Base-by-base conservation (phyloP, 2,329 filamentous ascomycete species). In the Oidium heveae region DNA sequence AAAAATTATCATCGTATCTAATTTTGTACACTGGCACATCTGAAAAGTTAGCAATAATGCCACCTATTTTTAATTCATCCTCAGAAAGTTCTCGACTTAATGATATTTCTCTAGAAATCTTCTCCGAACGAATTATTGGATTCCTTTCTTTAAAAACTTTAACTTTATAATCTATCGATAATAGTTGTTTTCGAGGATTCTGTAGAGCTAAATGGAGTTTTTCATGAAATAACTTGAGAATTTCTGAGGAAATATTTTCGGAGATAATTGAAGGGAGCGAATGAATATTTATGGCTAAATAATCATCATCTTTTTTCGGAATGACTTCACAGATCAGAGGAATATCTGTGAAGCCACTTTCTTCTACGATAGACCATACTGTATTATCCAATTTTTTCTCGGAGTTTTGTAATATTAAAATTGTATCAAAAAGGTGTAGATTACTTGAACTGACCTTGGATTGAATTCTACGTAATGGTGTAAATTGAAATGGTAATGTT, bases 291-390 rank as follows among this genome's bases (percentile, higher is more conserved):
- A 87, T 63, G 0, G 68, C 63, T 20, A 91, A 58, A 0, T 61
- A 68, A 63, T 86, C 72, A 24, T 68, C 59, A 9, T 63, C 63
- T 1, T 69, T 63, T 49, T 74, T 69, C 0, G 83, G 84, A 4
- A 76, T 68, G 3, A 91, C 66, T 63, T 94, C 87, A 58, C 84
- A 81, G 13, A 93, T 82, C 44, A 94, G 65, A 0, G 86, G 84
- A 16, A 84, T 72, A 68, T 86, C 82, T 82, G 88, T 88, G 5
- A 71, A 68, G 2, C 79, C 76, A 13, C 70, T 68, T 55, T 82
- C 79, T 16, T 70, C 67, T 54, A 74, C 68, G 0, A 82, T 61
- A 0, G 68, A 70, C 79, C 79, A 83, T 1, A 82, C 60, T 0
- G 58, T 59, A 5, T 65, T 60, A 52, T 82, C 74, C 58, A 84